phyloP scores from a whole-genome alignment of 2,329 filamentous ascomycete species.

The Penicillium occitanis region DNA sequence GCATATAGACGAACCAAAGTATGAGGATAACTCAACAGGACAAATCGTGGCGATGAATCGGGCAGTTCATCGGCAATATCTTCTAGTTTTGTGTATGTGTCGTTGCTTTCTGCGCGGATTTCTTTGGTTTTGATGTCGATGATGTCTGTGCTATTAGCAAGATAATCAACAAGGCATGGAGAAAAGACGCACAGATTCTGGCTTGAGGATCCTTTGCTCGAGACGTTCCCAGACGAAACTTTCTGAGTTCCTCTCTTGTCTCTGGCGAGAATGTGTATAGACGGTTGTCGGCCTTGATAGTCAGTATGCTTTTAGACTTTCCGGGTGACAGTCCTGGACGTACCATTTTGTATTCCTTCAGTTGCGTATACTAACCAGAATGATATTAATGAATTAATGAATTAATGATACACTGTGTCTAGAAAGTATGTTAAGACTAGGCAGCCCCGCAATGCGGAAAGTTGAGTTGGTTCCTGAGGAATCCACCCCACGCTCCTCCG shows the following conservation, averaged over 20 bases:
- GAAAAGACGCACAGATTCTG: slow-evolving; percentile 75
- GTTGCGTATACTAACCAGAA: not conserved
- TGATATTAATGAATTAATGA: not conserved
- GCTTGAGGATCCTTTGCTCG: slow-evolving; percentile 83
- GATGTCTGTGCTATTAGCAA: slow-evolving; percentile 60
- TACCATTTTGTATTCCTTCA: slow-evolving; percentile 12
- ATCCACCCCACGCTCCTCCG: slow-evolving; percentile 10
- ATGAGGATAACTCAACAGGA: slow-evolving; percentile 86
- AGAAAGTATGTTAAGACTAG: not conserved
- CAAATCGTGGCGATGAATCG: slow-evolving; percentile 84
- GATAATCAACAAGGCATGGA: not conserved
- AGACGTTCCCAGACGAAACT: slow-evolving; percentile 90
- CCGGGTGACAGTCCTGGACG: not conserved
- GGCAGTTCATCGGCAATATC: slow-evolving; percentile 86
- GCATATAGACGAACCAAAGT: slow-evolving; percentile 61
- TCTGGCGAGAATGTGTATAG: slow-evolving; percentile 91
- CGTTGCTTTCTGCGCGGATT: slow-evolving; percentile 78
- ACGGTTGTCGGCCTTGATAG: slow-evolving; percentile 72
- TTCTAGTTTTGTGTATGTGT: slow-evolving; percentile 77
- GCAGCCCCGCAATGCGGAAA: slow-evolving; percentile 6
- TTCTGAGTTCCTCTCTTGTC: slow-evolving; percentile 85
- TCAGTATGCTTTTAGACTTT: not conserved
- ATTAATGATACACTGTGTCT: not conserved
- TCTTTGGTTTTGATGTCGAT: slow-evolving; percentile 91
- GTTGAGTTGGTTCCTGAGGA: slow-evolving; percentile 8